phyloP scores from a whole-genome alignment of 2,329 filamentous ascomycete genomes.

The Didymella sp. region DNA sequence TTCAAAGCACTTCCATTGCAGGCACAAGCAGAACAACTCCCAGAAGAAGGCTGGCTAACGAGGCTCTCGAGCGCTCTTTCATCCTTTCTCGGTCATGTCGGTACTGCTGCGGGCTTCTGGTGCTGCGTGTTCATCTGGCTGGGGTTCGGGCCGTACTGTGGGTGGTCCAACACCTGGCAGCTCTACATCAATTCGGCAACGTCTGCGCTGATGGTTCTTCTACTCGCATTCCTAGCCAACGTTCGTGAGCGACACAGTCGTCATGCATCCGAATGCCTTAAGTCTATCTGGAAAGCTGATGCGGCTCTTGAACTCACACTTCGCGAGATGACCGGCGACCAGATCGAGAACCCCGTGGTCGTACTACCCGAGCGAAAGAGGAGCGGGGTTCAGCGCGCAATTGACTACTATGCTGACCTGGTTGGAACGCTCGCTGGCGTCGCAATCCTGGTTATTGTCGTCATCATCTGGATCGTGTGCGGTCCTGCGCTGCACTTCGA shows the following conservation, averaged over 20 bases:
- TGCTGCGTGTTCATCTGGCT: constrained; percentile 9
- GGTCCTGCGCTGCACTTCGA: constrained; percentile 9
- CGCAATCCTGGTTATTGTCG: constrained; percentile 5
- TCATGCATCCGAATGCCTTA: constrained; percentile 1
- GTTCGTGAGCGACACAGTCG: constrained; percentile 8
- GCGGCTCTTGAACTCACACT: constrained; percentile 9
- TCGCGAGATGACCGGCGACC: constrained; percentile 2
- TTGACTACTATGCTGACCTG: constrained; percentile 14
- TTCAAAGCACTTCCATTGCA: not conserved
- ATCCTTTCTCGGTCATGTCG: constrained; percentile 7
- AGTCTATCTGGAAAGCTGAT: constrained; percentile 11
- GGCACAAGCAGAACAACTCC: not conserved
- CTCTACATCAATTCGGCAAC: constrained; percentile 13
- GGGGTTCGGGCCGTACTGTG: constrained; percentile 8
- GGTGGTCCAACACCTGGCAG: constrained; percentile 11
- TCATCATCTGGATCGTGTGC: constrained; percentile 4
- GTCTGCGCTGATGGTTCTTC: constrained; percentile 10
- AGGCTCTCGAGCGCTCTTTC: not conserved
- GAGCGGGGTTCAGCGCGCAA: constrained; percentile 3
- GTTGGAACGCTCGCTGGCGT: constrained; percentile 13
- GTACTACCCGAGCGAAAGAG: not conserved
- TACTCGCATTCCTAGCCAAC: constrained; percentile 12
- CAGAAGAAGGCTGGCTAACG: not conserved
- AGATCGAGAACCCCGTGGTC: not conserved
- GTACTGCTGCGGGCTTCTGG: constrained; percentile 8